A percentile compares a stretch with the other conserved stretches of the same genome.
Conservation (phyloP, 1,284 basidiomycete species). For the Naganishia cerealis region DNA sequence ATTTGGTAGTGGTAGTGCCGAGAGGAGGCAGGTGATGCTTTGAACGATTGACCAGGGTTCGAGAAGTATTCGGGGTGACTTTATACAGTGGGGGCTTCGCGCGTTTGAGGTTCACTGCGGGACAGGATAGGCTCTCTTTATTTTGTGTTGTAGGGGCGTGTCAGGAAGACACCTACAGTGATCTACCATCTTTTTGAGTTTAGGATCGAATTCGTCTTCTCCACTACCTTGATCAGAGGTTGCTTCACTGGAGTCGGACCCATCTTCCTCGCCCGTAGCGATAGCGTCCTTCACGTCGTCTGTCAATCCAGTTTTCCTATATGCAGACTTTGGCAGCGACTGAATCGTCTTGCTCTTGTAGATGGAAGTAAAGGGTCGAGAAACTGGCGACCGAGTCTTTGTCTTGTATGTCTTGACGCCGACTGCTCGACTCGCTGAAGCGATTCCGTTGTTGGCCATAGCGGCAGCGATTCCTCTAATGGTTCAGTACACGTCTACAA, state of each 20-base stretch:
- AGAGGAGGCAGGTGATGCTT: not conserved
- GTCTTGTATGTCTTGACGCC: not conserved
- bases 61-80: conserved; percentile 11
- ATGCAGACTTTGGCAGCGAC: not conserved
- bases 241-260: not conserved
- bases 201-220: conserved; percentile 16
- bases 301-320: not conserved
- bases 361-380: not conserved
- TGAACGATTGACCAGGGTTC: not conserved
- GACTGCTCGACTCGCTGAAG: not conserved
- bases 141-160: not conserved
- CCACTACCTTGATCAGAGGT: not conserved
- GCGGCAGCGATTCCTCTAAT: not conserved
- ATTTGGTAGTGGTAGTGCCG: not conserved
- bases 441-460: conserved; percentile 5
- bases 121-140: not conserved
- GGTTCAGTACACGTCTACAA: too few relatives aligned
- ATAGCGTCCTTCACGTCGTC: conserved; percentile 1
- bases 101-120: not conserved
- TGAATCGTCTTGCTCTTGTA: not conserved
- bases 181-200: not conserved
- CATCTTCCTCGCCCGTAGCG: conserved; percentile 2
- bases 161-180: not conserved
- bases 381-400: not conserved
- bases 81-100: not conserved